Evolutionary conservation across 495 filamentous ascomycete species (phyloP).

Genomic region (Monascus purpureus): DNA sequence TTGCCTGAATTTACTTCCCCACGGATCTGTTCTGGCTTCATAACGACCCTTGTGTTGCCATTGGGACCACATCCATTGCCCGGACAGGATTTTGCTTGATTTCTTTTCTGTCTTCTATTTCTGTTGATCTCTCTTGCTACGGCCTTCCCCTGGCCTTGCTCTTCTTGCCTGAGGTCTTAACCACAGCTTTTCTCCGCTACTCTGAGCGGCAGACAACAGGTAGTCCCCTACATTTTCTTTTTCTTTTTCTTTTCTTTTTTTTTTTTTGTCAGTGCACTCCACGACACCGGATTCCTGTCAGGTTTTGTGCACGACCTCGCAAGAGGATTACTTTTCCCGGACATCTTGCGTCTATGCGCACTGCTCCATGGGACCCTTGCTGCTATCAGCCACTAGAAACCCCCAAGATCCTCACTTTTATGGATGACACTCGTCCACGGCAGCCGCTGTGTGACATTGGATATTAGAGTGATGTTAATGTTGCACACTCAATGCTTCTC

Average conservation of each 20-base stretch:
- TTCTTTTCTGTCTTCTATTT: constrained; percentile 11
- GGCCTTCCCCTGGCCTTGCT: constrained; percentile 17
- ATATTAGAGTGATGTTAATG: constrained; percentile 34
- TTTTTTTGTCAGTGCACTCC: too few relatives aligned
- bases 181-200: too few relatives aligned
- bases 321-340: constrained; percentile 7
- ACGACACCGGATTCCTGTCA: too few relatives aligned
- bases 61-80: constrained; percentile 15
- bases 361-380: neutral
- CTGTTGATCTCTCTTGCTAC: neutral
- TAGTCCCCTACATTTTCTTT: constrained; percentile 28
- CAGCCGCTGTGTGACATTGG: constrained; percentile 23
- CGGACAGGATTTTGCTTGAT: constrained; percentile 29
- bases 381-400: neutral
- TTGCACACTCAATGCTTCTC: constrained; percentile 24
- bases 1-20: neutral
- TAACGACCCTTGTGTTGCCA: constrained; percentile 5
- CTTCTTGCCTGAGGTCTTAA: constrained; percentile 16
- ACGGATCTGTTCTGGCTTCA: constrained; percentile 11
- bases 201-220: too few relatives aligned
- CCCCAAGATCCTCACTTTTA: too few relatives aligned
- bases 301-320: constrained; percentile 7
- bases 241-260: constrained; percentile 8
- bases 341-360: constrained; percentile 1
- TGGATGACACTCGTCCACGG: constrained; percentile 13